Conservation (phyloP, 148 eudicot species). For the Polygonum maritimum region DNA sequence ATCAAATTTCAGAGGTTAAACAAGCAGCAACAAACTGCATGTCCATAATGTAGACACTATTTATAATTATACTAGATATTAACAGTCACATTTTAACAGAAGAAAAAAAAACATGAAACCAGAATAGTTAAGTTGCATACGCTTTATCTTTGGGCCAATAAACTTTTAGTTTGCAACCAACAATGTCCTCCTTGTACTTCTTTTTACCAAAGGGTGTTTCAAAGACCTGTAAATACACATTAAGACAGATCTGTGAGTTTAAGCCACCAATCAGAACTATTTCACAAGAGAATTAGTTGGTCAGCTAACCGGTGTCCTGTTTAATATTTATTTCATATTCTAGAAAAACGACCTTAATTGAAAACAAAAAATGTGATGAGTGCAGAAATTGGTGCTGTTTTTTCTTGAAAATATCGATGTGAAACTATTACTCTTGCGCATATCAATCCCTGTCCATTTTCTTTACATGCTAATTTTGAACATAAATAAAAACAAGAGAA, state of each 20-base stretch:
- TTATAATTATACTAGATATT: neutral
- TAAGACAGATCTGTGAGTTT: neutral
- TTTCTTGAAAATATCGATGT: neutral
- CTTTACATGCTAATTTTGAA: neutral
- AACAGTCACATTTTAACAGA: neutral
- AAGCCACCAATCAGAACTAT: neutral
- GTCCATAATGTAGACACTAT: neutral
- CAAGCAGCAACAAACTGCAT: neutral
- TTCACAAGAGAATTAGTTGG: neutral
- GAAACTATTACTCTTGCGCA: neutral
- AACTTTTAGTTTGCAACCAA: constrained; percentile 10
- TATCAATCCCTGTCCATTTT: neutral
- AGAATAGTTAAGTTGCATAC: neutral
- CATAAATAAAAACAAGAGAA: neutral
- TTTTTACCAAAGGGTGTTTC: constrained; percentile 12
- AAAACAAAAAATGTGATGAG: no score
- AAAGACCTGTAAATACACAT: constrained; percentile 1
- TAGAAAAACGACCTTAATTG: neutral
- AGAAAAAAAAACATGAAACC: neutral
- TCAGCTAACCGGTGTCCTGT: neutral
- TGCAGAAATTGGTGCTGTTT: neutral
- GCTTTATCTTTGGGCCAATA: constrained; percentile 10
- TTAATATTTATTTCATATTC: neutral
- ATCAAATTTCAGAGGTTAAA: neutral
- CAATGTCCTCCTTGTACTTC: constrained; percentile 11